phyloP scores from a whole-genome alignment of 441 rosid genomes.

The Raphanus hybrid region DNA sequence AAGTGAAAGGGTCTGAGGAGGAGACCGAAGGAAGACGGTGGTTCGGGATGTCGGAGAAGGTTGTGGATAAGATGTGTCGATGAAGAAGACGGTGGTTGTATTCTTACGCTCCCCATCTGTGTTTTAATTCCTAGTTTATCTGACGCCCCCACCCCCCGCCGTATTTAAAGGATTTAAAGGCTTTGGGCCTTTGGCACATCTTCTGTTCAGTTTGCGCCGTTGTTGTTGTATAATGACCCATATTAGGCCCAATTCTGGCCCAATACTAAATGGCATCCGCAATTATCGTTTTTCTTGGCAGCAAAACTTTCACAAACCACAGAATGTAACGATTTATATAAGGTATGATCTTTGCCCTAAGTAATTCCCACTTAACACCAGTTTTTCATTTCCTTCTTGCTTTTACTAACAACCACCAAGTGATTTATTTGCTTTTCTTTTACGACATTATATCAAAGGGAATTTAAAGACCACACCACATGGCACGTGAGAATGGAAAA shows the following conservation, averaged over 20 bases:
- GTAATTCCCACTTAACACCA: neutral
- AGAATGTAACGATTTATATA: too few relatives aligned
- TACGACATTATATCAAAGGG: slow-evolving; percentile 5
- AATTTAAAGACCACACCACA: slow-evolving; percentile 37
- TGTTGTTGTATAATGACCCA: too few relatives aligned
- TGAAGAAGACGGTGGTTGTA: slow-evolving; percentile 31
- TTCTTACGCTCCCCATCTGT: slow-evolving; percentile 46
- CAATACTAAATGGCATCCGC: too few relatives aligned
- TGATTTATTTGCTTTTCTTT: neutral
- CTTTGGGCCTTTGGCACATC: too few relatives aligned
- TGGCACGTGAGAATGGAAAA: slow-evolving; percentile 44
- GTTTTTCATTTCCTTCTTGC: neutral
- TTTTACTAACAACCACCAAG: neutral
- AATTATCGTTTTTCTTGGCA: too few relatives aligned
- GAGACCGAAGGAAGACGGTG: slow-evolving; percentile 37
- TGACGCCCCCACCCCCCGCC: too few relatives aligned
- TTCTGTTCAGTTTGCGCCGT: too few relatives aligned
- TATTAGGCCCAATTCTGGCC: too few relatives aligned
- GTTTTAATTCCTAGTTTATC: too few relatives aligned
- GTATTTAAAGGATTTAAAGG: too few relatives aligned
- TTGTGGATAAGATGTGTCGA: slow-evolving; percentile 41
- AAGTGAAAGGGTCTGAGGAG: slow-evolving; percentile 43
- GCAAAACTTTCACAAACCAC: too few relatives aligned
- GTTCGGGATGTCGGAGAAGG: slow-evolving; percentile 38
- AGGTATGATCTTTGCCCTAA: neutral